phyloP scores from a whole-genome alignment of 805 yeast species.

The Yarrowia hollandica region DNA sequence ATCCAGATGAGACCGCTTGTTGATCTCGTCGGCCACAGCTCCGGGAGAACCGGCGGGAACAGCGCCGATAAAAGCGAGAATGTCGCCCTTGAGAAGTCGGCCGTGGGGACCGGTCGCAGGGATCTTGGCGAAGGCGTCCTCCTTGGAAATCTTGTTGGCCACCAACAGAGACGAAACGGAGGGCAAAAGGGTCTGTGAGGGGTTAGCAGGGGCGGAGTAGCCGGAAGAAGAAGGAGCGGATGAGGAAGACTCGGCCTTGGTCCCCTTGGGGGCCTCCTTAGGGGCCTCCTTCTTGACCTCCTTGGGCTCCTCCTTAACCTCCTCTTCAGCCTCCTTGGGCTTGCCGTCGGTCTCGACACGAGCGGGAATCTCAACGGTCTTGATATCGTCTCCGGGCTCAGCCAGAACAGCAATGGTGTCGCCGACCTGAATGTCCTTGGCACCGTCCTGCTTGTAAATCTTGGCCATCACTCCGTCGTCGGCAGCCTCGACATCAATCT shows the following conservation, averaged over 20 bases:
- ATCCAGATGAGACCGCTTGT: slow-evolving; percentile 63
- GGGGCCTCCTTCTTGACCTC: slow-evolving; percentile 32
- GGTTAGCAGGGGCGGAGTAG: slow-evolving; percentile 52
- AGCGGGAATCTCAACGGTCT: slow-evolving; percentile 58
- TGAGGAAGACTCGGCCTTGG: slow-evolving; percentile 24
- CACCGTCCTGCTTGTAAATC: slow-evolving; percentile 68
- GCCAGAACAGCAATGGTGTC: slow-evolving; percentile 84
- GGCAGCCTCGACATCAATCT: slow-evolving; percentile 94
- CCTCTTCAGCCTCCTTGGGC: slow-evolving; percentile 34
- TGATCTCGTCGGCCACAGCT: slow-evolving; percentile 54
- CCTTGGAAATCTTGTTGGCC: slow-evolving; percentile 59
- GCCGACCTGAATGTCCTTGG: slow-evolving; percentile 80
- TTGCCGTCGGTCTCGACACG: slow-evolving; percentile 34
- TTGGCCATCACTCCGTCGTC: slow-evolving; percentile 91
- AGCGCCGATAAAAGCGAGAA: slow-evolving; percentile 75
- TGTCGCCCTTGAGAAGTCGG: slow-evolving; percentile 86
- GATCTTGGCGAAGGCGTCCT: slow-evolving; percentile 70
- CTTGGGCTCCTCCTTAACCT: slow-evolving; percentile 35
- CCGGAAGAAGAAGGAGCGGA: slow-evolving; percentile 33
- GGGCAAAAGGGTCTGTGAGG: slow-evolving; percentile 69
- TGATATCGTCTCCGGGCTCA: slow-evolving; percentile 81
- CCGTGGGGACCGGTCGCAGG: slow-evolving; percentile 89
- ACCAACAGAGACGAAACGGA: slow-evolving; percentile 70
- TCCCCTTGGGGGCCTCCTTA: slow-evolving; percentile 30
- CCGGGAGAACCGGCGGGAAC: slow-evolving; percentile 58